Evolutionary conservation across 2,329 filamentous ascomycete genomes (phyloP), one percentile per base, ranked within the genome.

Genomic region (Penicillium fuscoglaucum): DNA sequence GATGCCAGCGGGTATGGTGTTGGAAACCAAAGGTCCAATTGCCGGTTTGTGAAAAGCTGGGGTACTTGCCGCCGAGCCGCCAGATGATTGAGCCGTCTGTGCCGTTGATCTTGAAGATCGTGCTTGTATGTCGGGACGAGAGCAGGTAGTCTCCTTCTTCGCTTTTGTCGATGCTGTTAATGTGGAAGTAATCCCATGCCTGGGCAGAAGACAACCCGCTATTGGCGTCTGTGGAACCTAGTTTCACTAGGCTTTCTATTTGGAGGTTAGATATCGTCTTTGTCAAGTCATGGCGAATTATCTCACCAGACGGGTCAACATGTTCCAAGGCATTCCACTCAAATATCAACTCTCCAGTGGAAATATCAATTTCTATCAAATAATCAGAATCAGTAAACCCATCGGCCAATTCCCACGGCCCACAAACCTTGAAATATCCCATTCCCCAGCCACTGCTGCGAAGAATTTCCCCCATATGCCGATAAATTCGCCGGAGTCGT

Each of bases 381-480:
- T 21, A 6, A 37, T 47, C 17, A 52, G 17, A 21, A 31, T 31
- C 12, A 19, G 17, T 8, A n/a, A 43, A 31, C 4, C 2, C 46
- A 48, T 21, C 9, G n/a, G 28, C 39, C 28, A 13, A 10, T 13
- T 13, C 9, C n/a, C 35, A n/a, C 6, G 0, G 19, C 9, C 8
- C 29, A 50, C 66, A 9, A 58, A 80, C 79, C 79, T 72, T 83
- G 81, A 52, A 83, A 76, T 26, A 78, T 78, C 4, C 76, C 77
- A 67, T 82, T 77, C 17, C 82, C 79, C 62, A 83, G 79, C 81
- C 81, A 83, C 52, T 79, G 76, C 61, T 82, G 79, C 55, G 79
- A 74, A 0, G 70, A 63, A 47, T 70, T 74, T 3, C 70, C 79
- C 17, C 81, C 81, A 65, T 72, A 83, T 1, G 70, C 57, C 1